Conservation (phyloP, 2,329 filamentous ascomycete species). For the Fusarium foetens region DNA sequence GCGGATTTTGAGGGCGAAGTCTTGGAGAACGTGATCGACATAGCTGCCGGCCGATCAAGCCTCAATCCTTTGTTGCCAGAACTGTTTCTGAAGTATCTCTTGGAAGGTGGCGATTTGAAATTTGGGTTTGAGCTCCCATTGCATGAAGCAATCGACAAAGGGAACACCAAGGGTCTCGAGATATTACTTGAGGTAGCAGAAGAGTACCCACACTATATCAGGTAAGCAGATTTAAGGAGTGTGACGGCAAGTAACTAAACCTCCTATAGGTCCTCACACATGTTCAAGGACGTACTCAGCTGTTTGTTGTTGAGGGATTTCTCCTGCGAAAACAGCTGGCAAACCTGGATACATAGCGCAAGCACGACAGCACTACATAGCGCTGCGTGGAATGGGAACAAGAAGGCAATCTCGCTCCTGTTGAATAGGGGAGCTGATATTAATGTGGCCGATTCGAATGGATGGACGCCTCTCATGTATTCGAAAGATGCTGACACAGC, state of each 20-base stretch:
- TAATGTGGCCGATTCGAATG: background rate
- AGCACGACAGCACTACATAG: background rate
- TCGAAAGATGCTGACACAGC: background rate
- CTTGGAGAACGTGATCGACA: background rate
- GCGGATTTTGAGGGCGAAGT: accelerated
- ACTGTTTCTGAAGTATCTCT: background rate
- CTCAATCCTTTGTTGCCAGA: background rate
- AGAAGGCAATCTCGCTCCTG: background rate
- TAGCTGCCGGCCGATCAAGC: background rate
- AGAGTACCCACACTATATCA: accelerated
- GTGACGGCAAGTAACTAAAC: background rate
- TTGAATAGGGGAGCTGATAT: background rate
- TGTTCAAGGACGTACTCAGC: background rate
- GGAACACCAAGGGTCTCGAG: background rate
- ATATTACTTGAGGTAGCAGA: background rate
- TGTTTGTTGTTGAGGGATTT: accelerated
- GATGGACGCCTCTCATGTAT: background rate
- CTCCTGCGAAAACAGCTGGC: background rate
- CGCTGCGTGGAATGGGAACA: background rate
- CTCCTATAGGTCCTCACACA: background rate
- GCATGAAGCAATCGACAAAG: background rate
- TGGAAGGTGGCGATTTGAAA: background rate
- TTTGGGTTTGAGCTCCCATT: background rate
- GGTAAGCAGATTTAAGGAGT: background rate
- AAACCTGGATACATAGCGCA: background rate